Base-by-base conservation (phyloP, 2,329 filamentous ascomycete genomes). In the Drechslerella dactyloides region DNA sequence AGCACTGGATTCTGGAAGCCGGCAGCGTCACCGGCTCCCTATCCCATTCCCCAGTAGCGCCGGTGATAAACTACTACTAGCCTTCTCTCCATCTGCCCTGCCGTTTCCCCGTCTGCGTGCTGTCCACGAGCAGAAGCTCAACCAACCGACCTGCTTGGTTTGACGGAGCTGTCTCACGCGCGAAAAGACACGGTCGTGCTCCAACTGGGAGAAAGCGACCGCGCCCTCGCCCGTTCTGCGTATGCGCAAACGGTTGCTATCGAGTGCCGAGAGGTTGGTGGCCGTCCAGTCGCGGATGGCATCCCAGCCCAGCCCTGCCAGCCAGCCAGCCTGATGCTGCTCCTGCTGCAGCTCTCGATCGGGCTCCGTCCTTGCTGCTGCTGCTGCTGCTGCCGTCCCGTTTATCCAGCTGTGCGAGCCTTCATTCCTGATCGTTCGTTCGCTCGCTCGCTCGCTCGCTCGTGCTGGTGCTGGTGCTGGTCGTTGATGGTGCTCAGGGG, bases 111-210 rank as follows among this genome's bases (percentile, higher is more conserved):
- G 33, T 37, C 33, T 13, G 13, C 13, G 33, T 37, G 13, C 33
- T 7, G 33, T 37, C 33, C 33, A 37, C 33, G 33, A 37, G 33
- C 13, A 15, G 37, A 3, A 13, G 13, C 13, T 15, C 5, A 17
- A 42, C 13, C 37, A 42, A 42, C 37, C 37, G 4, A 42, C 37
- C 37, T 17, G 37, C 37, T 42, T 42, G 44, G n/a, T 23, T 48
- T 23, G 44, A 48, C 44, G 44, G 44, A 48, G 44, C 44, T 21
- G 44, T 48, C 44, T 23, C 44, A 48, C 44, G 44, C 44, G 44
- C 4, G 21, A 63, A 54, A 46, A 37, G 19, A 42, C 27, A 46
- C 37, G 21, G 2, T n/a, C 37, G 55, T n/a, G 2, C 5, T 3
- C 27, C 27, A 33, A 33, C 27, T 33, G 27, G 37, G 5, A 51